phyloP scores from a whole-genome alignment of 306 rosid genomes.

The Corylus avellana region DNA sequence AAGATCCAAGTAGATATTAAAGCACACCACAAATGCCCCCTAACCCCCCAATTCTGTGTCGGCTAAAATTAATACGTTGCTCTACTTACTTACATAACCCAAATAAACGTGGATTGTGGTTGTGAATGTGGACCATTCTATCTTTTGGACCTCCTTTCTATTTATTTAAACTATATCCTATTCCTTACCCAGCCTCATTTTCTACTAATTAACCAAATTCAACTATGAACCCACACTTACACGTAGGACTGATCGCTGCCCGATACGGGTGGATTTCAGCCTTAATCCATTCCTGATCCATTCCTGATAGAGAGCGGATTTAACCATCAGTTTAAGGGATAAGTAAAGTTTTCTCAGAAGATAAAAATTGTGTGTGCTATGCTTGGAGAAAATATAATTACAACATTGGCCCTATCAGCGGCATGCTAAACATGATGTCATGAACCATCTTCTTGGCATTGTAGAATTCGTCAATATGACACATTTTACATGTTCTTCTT shows the following conservation, averaged over 20 bases:
- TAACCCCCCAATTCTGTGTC: conserved; percentile 14
- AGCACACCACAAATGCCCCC: conserved; percentile 21
- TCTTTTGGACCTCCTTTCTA: neutral
- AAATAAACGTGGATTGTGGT: neutral
- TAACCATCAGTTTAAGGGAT: no score
- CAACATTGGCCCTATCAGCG: no score
- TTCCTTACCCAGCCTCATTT: neutral
- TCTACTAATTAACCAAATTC: neutral
- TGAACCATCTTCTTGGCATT: no score
- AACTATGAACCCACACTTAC: no score
- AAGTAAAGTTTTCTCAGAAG: no score
- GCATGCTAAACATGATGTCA: no score
- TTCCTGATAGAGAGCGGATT: no score
- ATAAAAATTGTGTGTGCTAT: neutral
- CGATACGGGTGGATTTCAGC: no score
- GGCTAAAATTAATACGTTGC: conserved; percentile 6
- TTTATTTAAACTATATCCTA: neutral
- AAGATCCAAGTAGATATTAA: conserved; percentile 18
- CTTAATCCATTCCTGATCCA: no score
- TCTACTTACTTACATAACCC: neutral
- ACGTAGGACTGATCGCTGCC: no score
- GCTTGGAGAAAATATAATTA: no score
- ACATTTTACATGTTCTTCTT: no score
- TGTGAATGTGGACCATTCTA: conserved; percentile 3
- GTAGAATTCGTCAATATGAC: neutral